Evolutionary conservation across 345 rosid genomes (phyloP).

Genomic region (Arabidopsis thaliana): TAIR10.1 NC_003075.7:11644501-11645000

Average conservation of each 20-base stretch:
- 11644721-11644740: constrained; percentile 10
- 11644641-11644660: neutral
- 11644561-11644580: too few species aligned
- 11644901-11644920: constrained; percentile 15
- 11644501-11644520: too few species aligned
- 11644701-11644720: neutral
- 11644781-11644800: neutral
- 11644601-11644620: neutral
- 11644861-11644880: neutral
- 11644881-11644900: constrained; percentile 2
- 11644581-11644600: neutral
- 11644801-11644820: neutral
- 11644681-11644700: neutral
- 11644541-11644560: too few species aligned
- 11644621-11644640: constrained; percentile 1
- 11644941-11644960: neutral
- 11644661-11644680: neutral
- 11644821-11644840: neutral
- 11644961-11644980: neutral
- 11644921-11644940: neutral
- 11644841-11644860: neutral
- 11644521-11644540: too few species aligned
- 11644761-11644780: neutral
- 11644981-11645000: neutral
- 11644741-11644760: neutral